Evolutionary conservation across 2,329 filamentous ascomycete species (phyloP), one percentile per base, ranked within the genome.

Genomic region (Magnaporthiopsis rhizophila): DNA sequence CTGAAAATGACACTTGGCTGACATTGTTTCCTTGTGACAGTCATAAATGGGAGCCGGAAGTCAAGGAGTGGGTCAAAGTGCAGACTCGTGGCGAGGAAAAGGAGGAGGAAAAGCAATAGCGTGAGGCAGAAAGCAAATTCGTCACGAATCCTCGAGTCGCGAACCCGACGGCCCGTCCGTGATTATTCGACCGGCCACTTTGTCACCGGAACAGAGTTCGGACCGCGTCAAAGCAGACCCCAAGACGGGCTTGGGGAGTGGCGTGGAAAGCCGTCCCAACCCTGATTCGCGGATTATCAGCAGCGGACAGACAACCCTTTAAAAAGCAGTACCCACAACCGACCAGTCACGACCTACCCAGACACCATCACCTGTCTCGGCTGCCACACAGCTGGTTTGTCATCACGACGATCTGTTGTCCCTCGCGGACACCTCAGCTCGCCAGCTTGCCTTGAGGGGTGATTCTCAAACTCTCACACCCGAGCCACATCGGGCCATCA

Each of bases 61-160:
- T 78, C 59, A 86, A 85, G 70, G 80, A 85, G 68, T 89, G 87
- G 87, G 72, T 86, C 53, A 83, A 80, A 70, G 74, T 71, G 30
- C 61, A 62, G 30, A 11, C 34, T 26, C n/a, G 53, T 11, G 61
- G 45, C 7, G 30, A 32, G 9, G 30, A 8, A 2, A 58, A 30
- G 26, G 21, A 60, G 58, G 28, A 30, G 15, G 21, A 60, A 18
- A 15, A 58, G 12, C 2, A 28, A n/a, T 53, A 53, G 45, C 45
- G 21, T 21, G 45, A 21, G 45, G 18, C 21, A 3, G 45, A n/a
- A 21, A 53, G 45, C 45, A 24, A 3, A 53, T 21, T 53, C 45
- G 21, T 11, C n/a, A 21, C 45, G 21, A 53, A 53, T n/a, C 21
- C 45, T 8, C 6, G 45, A 21, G 45, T 53, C 21, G 9, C 45